Percentiles rank a stretch among this genome's conserved stretches.
phyloP scores from a whole-genome alignment of 2,329 filamentous ascomycete genomes.

The Fusarium phyllophilum region DNA sequence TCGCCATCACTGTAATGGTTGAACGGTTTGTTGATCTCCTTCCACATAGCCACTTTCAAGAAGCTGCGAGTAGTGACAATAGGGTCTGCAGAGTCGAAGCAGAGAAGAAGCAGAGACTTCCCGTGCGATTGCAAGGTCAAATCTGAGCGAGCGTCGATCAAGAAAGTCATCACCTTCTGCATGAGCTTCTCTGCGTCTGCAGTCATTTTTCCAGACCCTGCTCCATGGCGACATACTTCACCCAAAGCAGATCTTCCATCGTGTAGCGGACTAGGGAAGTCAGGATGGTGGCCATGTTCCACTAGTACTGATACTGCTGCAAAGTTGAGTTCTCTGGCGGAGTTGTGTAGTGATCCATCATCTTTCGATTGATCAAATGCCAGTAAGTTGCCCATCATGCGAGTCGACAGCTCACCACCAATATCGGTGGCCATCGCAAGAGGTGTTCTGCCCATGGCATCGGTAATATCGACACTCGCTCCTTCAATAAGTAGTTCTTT shows the following conservation, averaged over 20 bases:
- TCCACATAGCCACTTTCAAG: constrained; percentile 72
- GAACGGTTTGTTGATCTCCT: constrained; percentile 68
- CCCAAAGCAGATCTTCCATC: constrained; percentile 71
- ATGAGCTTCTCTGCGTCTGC: constrained; percentile 62
- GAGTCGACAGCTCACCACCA: constrained; percentile 62
- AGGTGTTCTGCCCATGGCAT: constrained; percentile 67
- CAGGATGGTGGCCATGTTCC: constrained; percentile 68
- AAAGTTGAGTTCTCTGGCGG: constrained; percentile 67
- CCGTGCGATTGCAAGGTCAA: constrained; percentile 64
- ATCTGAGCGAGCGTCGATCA: constrained; percentile 68
- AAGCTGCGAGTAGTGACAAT: constrained; percentile 66
- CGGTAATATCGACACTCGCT: constrained; percentile 68
- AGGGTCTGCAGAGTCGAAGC: constrained; percentile 66
- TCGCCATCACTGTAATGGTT: constrained; percentile 64
- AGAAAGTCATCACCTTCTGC: constrained; percentile 65
- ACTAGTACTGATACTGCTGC: constrained; percentile 66
- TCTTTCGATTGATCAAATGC: constrained; percentile 66
- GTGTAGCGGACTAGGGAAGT: constrained; percentile 72
- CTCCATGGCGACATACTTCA: constrained; percentile 69
- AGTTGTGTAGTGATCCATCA: constrained; percentile 74
- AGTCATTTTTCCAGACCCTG: constrained; percentile 57
- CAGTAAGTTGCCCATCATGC: constrained; percentile 65
- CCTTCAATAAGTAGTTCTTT: constrained; percentile 66
- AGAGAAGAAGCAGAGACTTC: constrained; percentile 69
- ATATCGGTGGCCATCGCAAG: constrained; percentile 68